Base-by-base conservation (phyloP, 139 green algal species). In the Tetradesmus obliquus region DNA sequence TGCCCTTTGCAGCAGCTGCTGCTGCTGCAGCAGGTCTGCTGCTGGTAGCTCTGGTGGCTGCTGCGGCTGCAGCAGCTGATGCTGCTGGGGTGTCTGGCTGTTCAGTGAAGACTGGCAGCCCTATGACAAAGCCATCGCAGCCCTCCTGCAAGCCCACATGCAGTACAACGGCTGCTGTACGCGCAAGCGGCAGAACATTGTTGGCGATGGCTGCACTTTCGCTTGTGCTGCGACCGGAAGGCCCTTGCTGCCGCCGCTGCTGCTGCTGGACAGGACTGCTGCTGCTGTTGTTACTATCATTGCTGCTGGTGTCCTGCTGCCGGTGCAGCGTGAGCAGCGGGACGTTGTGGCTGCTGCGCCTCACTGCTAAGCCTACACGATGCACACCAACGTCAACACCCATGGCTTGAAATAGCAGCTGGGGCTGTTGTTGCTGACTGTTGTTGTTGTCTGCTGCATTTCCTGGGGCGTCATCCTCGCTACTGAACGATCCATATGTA, bases 91-190 rank as follows among this genome's bases (percentile, higher is more conserved):
- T n/a, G 20, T 79, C 17, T n/a, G 5, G 15, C 19, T 80, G 60
- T 72, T 19, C n/a, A 17, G n/a, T 9, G 51, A 57, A 85, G 3
- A 74, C 71, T 54, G 86, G 86, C 17, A 90, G 69, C 5, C 86
- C 86, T 17, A 90, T n/a, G 2, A 90, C 76, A 60, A 90, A 90
- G 8, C 86, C 86, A 54, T 90, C 86, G 55, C 86, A 90, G 1
- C 86, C 86, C 32, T 90, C 53, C 45, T 90, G 71, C 53, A 90
- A 24, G 7, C 71, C 86, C 13, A 84, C 32, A 17, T 84, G 86
- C 19, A 90, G 71, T 22, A 90, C 53, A 2, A 10, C 86, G 54
- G 85, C 85, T 53, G 85, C 85, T 62, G 51, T 62, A 12, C 45
- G 51, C 45, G 13, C 7, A 5, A 22, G 80, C 5, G 15, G 80